Conservation (phyloP, 148 eudicot genomes). For the Chenopodium quinoa region DNA sequence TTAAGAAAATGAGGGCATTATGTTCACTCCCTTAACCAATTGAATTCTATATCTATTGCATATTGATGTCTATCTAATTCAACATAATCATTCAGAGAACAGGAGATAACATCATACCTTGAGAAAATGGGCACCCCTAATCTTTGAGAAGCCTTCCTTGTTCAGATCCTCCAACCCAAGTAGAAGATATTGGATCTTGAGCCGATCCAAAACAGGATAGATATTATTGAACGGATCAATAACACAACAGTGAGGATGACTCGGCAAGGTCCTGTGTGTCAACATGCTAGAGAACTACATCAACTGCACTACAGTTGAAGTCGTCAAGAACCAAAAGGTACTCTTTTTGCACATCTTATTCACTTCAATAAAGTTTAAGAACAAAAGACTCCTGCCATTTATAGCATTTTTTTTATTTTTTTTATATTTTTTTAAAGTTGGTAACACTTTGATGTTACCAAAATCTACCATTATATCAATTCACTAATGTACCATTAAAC, state of each 20-base stretch:
- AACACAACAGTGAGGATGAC: conserved; percentile 51
- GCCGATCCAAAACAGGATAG: conserved; percentile 75
- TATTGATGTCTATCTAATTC: background rate
- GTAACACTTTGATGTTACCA: background rate
- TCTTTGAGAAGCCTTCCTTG: conserved; percentile 42
- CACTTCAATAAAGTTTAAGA: background rate
- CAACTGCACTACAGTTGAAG: background rate
- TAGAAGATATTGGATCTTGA: conserved; percentile 66
- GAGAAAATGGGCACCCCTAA: conserved; percentile 74
- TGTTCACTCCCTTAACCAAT: background rate
- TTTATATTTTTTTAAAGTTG: too few species aligned
- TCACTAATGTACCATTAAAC: background rate
- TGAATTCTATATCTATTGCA: background rate
- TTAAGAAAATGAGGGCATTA: background rate
- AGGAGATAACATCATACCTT: conserved; percentile 46
- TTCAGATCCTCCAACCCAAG: conserved; percentile 59
- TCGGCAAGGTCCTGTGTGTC: conserved; percentile 55
- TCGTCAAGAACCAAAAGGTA: background rate
- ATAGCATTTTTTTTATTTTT: background rate
- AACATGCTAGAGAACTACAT: conserved; percentile 14
- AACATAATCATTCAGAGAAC: background rate
- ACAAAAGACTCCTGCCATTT: background rate
- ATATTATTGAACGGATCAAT: conserved; percentile 78
- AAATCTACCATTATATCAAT: background rate
- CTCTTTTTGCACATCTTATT: background rate